Base-by-base conservation (phyloP, 208 protist species). In the Leishmania gerbilli region DNA sequence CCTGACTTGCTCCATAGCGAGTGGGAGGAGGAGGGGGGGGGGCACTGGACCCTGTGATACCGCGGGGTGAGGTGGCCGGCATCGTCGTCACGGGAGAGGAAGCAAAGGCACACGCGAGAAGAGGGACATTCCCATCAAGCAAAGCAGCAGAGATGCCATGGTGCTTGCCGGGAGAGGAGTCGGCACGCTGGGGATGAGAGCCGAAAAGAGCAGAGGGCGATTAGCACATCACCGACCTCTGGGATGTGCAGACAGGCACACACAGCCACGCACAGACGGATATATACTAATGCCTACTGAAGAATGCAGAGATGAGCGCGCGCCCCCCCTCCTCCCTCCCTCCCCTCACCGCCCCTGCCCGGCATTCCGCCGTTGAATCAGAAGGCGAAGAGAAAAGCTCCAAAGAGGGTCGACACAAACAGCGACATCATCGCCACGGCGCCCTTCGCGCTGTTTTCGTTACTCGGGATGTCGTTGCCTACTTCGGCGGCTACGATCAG, bases 401-500 rank as follows among this genome's bases (percentile, higher is more conserved):
- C 19, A 31, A 72, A 67, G 34, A 84, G 71, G 47, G 64, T 79
- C 0, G 62, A 74, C 19, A 81, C 71, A 49, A 79, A 75, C 0
- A 85, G 42, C n/a, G 77, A 64, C 19, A 74, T 67, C 47, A 78
- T 65, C n/a, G 82, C 60, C 51, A 79, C 49, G 1, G 58, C 62
- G 7, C 71, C 62, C 42, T 79, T 81, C 21, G 62, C 77, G 53
- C 55, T 85, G 71, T 75, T 78, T 31, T 68, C 55, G 58, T 55
- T 72, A 4, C 71, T 71, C 3, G 77, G 76, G 49, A 85, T 85
- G 21, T 78, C 71, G 58, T 85, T 85, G 27, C 82, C 82, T 7
- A 85, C 77, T 19, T 85, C 82, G 7, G 77, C 82, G 8, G 47
- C 71, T 49, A 85, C 77, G 64, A 85, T 69, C 8, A 85, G 47